phyloP scores from a whole-genome alignment of 176 grass and related monocot species.

The Musa schizocarpa region DNA sequence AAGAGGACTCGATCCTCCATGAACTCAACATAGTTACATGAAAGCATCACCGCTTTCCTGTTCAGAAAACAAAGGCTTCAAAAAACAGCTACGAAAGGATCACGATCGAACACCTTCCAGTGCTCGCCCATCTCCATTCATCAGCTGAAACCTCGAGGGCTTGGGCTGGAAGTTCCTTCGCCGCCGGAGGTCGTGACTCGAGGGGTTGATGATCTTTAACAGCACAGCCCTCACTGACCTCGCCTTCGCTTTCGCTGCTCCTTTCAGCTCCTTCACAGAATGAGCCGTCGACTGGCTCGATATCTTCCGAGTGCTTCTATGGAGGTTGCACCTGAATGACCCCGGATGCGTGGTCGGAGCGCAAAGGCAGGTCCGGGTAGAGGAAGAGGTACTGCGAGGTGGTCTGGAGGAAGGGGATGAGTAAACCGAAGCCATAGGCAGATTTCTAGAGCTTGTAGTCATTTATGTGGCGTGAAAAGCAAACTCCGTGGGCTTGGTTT shows the following conservation, averaged over 20 bases:
- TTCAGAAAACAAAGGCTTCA: too few relatives aligned
- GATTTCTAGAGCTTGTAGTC: neutral
- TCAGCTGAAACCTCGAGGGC: neutral
- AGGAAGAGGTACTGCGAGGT: neutral
- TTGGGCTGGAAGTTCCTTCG: slow-evolving; percentile 1
- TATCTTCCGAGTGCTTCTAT: neutral
- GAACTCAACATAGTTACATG: too few relatives aligned
- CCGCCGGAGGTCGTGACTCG: neutral
- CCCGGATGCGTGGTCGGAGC: slow-evolving; percentile 14
- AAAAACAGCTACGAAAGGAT: too few relatives aligned
- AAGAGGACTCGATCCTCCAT: too few relatives aligned
- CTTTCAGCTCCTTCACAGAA: neutral
- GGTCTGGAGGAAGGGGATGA: neutral
- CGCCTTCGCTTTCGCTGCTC: neutral
- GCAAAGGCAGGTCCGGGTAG: slow-evolving; percentile 5
- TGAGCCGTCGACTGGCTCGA: neutral
- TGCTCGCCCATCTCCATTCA: neutral
- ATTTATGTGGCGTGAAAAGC: neutral
- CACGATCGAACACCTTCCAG: neutral
- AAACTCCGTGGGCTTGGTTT: neutral
- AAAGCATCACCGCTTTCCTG: too few relatives aligned
- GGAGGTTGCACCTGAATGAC: slow-evolving; percentile 9
- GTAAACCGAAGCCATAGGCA: neutral
- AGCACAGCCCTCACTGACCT: neutral
- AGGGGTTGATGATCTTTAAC: neutral